Percentiles rank a stretch among this genome's conserved stretches.
Conservation (phyloP, 2,329 filamentous ascomycete species). For the Cercospora brassicicola region DNA sequence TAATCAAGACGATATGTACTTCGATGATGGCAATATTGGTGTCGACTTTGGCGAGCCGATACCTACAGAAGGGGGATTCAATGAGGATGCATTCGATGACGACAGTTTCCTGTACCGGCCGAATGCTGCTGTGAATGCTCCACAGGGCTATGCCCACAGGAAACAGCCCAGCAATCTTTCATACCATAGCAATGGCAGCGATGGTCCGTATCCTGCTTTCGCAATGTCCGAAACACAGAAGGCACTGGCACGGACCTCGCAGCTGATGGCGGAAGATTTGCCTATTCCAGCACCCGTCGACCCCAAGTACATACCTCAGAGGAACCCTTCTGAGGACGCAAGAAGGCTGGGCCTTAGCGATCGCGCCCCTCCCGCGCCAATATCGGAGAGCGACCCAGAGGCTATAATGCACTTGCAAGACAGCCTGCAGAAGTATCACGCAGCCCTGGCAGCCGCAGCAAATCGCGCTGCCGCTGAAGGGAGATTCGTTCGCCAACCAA, state of each 20-base stretch:
- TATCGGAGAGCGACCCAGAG: slow-evolving; percentile 36
- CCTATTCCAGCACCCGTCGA: slow-evolving; percentile 32
- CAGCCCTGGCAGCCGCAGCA: slow-evolving; percentile 78
- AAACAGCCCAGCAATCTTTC: slow-evolving; percentile 26
- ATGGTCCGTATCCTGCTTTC: slow-evolving; percentile 39
- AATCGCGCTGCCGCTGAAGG: slow-evolving; percentile 73
- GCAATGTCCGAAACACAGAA: slow-evolving; percentile 33
- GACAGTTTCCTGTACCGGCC: slow-evolving; percentile 28
- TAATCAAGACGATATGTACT: slow-evolving; percentile 39
- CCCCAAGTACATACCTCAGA: slow-evolving; percentile 35
- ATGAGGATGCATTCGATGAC: slow-evolving; percentile 43
- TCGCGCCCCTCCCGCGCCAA: slow-evolving; percentile 56
- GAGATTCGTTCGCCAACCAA: slow-evolving; percentile 62
- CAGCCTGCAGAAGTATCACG: slow-evolving; percentile 73
- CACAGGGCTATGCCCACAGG: slow-evolving; percentile 21
- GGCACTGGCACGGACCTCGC: slow-evolving; percentile 30
- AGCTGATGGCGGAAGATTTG: slow-evolving; percentile 37
- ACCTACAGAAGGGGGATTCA: slow-evolving; percentile 21
- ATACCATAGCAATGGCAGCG: slow-evolving; percentile 20
- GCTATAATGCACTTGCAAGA: slow-evolving; percentile 50
- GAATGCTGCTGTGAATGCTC: slow-evolving; percentile 17
- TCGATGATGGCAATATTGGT: slow-evolving; percentile 41
- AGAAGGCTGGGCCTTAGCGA: slow-evolving; percentile 36
- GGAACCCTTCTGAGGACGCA: slow-evolving; percentile 38
- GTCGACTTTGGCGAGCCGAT: slow-evolving; percentile 28